Evolutionary conservation across 2,329 filamentous ascomycete species (phyloP), one percentile per base, ranked within the genome.

Genomic region (Clarireedia sp.): DNA sequence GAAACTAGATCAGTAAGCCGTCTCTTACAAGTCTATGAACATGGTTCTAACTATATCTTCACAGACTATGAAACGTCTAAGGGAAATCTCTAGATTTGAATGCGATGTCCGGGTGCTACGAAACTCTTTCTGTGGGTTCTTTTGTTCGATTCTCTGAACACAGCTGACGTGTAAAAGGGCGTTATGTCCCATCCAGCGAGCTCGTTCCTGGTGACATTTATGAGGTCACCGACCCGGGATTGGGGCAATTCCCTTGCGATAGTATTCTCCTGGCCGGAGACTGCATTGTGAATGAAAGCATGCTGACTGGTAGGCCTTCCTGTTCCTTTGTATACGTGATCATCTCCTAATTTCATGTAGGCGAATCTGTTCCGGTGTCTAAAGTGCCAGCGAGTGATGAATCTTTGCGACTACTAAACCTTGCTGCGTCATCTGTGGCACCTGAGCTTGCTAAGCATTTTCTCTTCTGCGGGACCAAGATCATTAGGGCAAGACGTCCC

Each of bases 271-370:
- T 99, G 0, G 89, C 89, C 51, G 95, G 94, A 41, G 95, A 99
- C 71, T 96, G 91, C 66, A 97, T 99, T 60, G 91, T 99, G 62
- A 99, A 99, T 66, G 94, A 99, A 72, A 97, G 94, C 73, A 99
- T 99, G 94, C 81, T 99, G 37, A 99, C 94, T 40, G 83, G 76
- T 78, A 67, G 60, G 67, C 24, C 36, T 12, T 26, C 38, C 38
- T 41, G 10, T 41, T 9, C 38, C 38, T 8, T 41, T 41, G 5
- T 47, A 24, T 16, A 16, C 19, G 17, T 12, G 16, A 33, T 24
- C 8, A 41, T 37, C 58, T 63, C 24, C 62, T 40, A 46, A n/a
- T 44, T 40, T 16, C 5, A 17, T 23, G 5, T 52, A 81, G 87
- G 92, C 56, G 94, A 99, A 75, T 97, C 94, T 41, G 91, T 99